phyloP scores from a whole-genome alignment of 2,329 filamentous ascomycete species.

The Pseudogymnoascus sp. region DNA sequence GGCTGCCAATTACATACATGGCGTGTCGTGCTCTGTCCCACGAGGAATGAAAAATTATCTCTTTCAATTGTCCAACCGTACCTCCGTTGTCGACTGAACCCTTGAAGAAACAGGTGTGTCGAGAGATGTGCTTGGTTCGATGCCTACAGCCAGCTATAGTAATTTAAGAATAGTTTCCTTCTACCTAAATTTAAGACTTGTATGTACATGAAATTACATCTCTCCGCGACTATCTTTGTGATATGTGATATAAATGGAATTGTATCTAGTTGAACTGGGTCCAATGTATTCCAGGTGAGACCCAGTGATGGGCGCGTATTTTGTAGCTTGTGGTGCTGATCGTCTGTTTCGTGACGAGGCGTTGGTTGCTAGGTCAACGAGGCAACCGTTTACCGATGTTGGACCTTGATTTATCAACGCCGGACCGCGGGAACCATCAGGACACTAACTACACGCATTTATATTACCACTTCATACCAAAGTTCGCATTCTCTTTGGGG shows the following conservation, averaged over 20 bases:
- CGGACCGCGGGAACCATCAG: slow-evolving; percentile 2
- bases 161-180: slow-evolving; percentile 7
- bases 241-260: background rate
- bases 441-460: slow-evolving; percentile 1
- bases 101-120: background rate
- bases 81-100: background rate
- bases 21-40: background rate
- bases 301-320: background rate
- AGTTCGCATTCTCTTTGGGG: background rate
- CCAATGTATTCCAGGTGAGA: background rate
- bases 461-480: slow-evolving; percentile 3
- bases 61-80: slow-evolving; percentile 1
- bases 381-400: background rate
- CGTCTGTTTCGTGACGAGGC: background rate
- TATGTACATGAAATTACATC: background rate
- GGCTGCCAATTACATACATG: slow-evolving; percentile 2
- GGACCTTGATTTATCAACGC: background rate
- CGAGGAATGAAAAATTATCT: slow-evolving; percentile 1
- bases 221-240: background rate
- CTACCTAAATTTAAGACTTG: slow-evolving; percentile 2
- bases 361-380: slow-evolving; percentile 4
- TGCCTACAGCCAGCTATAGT: background rate
- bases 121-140: background rate
- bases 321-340: background rate
- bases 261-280: background rate